Base-by-base conservation (phyloP, 2,329 filamentous ascomycete species). In the Conoideocrella luteorostrata region DNA sequence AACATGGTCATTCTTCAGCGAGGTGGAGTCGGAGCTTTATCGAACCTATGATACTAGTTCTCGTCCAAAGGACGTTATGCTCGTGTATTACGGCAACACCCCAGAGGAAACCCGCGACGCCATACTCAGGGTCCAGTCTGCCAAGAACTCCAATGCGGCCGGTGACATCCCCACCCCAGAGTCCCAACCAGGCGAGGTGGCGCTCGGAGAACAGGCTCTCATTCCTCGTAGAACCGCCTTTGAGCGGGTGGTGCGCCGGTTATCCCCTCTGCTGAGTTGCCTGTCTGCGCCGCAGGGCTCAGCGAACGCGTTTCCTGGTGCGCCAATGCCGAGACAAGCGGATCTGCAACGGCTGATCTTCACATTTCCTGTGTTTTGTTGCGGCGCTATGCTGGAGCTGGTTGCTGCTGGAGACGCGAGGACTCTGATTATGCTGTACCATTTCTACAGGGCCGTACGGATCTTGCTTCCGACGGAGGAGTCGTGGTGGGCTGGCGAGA, bases 221-320 rank as follows among this genome's bases (percentile, higher is more conserved):
- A 36, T n/a, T 15, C n/a, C n/a, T 32, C 32, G 23, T 49, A 7
- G 54, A 13, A 43, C 28, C 3, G 47, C 54, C 6, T 61, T 53
- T 48, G 45, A 49, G 40, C 41, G 50, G 17, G 44, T 51, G 26
- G 47, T 46, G 28, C 46, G 39, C 17, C 45, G 45, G 24, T 42
- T 56, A 10, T 45, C 55, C 0, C 46, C 55, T 9, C 33, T 56
- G 4, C 20, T 57, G 11, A 47, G 44, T 41, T 46, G 49, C 7
- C 22, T 40, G 10, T 29, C 34, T 20, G 12, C 20, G 5, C 15
- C 20, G 5, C 11, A 11, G 7, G 18, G 12, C 18, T 36, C 34
- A 10, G 30, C 30, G n/a, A n/a, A n/a, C n/a, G 18, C 15, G 18
- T 9, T 18, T 5, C 34, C 11, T 21, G n/a, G 13, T n/a, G 7